Base-by-base conservation (phyloP, 148 eudicot species). In the Rhododendron simsii region DNA sequence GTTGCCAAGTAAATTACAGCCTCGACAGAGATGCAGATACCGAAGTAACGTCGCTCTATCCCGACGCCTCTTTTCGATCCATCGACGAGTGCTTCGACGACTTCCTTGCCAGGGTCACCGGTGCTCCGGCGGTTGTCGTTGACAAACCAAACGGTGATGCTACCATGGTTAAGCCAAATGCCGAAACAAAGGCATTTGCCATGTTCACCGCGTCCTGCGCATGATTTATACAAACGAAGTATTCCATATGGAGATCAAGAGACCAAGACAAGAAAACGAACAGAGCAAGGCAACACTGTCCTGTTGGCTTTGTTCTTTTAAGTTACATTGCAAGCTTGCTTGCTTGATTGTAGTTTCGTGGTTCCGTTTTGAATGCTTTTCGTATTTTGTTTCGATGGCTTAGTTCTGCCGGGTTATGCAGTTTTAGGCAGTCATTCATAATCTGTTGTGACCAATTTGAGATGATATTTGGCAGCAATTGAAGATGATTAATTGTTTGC, bases 51-150 rank as follows among this genome's bases (percentile, higher is more conserved):
- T 55, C 26, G 8, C 83, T 81, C 83, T 81, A 9, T 35, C 83
- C 83, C 1, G 69, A 81, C 9, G 47, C 45, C 12, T 4, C 83
- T 30, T 81, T 81, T 21, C 67, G 30, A 35, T 18, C 69, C 83
- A 55, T 81, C 23, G 83, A 81, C 35, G 83, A 81, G 30, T 81
- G 83, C 69, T 81, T 81, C 7, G 47, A 81, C 23, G 47, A 55
- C 8, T 81, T 81, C 47, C 45, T 81, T 18, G 28, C 47, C 13
- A 81, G 23, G 69, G 30, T 48, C 18, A 35, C 44, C 6, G 8
- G 3, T 45, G 51, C 5, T 21, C 53, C 80, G 44, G 44, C 15
- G 21, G 51, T 37, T 8, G 48, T 39, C 14, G n/a, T 41, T 21
- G 14, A 78, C n/a, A 4, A 21, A 8, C 30, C 53, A 11, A 45